phyloP scores from a whole-genome alignment of 306 rosid species.

The Ceratonia siliqua region DNA sequence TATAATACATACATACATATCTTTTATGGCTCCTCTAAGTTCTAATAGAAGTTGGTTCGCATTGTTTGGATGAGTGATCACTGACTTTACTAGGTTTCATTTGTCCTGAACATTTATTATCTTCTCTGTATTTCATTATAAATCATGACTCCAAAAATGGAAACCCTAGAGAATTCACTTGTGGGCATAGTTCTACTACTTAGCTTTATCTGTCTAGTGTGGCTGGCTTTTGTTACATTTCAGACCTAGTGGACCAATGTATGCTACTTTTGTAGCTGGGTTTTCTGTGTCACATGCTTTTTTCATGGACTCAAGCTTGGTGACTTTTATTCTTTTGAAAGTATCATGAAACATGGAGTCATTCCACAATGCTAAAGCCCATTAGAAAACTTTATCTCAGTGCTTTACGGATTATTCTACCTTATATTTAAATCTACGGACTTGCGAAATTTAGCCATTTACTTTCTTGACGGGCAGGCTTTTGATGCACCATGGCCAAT shows the following conservation, averaged over 20 bases:
- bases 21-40: not conserved
- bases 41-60: not conserved
- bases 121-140: not conserved
- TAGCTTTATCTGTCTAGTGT: not conserved
- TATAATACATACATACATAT: not conserved
- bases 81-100: not conserved
- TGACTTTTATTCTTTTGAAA: slow-evolving; percentile 4
- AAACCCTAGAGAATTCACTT: not conserved
- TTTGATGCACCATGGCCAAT: slow-evolving; percentile 96
- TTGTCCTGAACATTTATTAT: not conserved
- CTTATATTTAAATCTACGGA: slow-evolving; percentile 13
- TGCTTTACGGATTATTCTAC: slow-evolving; percentile 20
- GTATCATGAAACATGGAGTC: slow-evolving; percentile 16
- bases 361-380: not conserved
- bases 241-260: not conserved
- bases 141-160: not conserved
- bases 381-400: not conserved
- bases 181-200: not conserved
- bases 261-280: slow-evolving; percentile 6
- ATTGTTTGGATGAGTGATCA: not conserved
- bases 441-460: slow-evolving; percentile 28
- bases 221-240: not conserved
- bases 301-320: not conserved
- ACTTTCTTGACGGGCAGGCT: slow-evolving; percentile 71
- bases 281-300: no score